Percentiles rank a stretch among this genome's conserved stretches.
Evolutionary conservation across 768 basidiomycete species (phyloP).

Genomic region (Rhodotorula graminis): DNA sequence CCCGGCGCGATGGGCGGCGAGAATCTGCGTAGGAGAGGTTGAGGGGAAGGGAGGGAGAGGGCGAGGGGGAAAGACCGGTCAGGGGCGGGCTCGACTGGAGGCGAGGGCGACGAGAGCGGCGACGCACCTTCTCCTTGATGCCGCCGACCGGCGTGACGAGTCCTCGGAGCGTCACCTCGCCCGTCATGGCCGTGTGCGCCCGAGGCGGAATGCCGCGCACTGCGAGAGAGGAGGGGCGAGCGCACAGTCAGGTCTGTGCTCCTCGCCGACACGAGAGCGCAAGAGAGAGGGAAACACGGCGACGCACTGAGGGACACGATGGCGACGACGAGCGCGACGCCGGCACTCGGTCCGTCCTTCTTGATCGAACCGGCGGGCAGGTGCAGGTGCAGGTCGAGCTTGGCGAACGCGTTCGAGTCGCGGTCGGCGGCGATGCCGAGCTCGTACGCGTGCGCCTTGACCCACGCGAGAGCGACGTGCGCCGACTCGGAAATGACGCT

Average conservation of each 20-base stretch:
- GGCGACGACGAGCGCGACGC: conserved; percentile 82
- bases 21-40: conserved; percentile 50
- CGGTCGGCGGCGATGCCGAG: conserved; percentile 42
- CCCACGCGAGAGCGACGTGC: conserved; percentile 86
- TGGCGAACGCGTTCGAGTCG: conserved; percentile 53
- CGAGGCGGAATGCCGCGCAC: conserved; percentile 25
- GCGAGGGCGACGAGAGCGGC: no score
- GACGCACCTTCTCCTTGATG: conserved; percentile 31
- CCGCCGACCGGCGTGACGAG: conserved; percentile 62
- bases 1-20: conserved; percentile 82
- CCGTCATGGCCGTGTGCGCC: conserved; percentile 65
- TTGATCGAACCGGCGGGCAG: conserved; percentile 83
- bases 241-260: no score
- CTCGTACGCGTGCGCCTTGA: conserved; percentile 57
- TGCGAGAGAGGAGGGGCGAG: neutral
- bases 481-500: conserved; percentile 91
- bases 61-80: neutral
- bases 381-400: conserved; percentile 76
- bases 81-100: no score
- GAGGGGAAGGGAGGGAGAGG: neutral
- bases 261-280: no score
- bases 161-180: conserved; percentile 83
- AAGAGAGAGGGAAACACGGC: conserved; percentile 57
- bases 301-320: conserved; percentile 70
- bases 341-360: conserved; percentile 90